Conservation (phyloP, 2,329 filamentous ascomycete species). For the Talaromyces sp. region DNA sequence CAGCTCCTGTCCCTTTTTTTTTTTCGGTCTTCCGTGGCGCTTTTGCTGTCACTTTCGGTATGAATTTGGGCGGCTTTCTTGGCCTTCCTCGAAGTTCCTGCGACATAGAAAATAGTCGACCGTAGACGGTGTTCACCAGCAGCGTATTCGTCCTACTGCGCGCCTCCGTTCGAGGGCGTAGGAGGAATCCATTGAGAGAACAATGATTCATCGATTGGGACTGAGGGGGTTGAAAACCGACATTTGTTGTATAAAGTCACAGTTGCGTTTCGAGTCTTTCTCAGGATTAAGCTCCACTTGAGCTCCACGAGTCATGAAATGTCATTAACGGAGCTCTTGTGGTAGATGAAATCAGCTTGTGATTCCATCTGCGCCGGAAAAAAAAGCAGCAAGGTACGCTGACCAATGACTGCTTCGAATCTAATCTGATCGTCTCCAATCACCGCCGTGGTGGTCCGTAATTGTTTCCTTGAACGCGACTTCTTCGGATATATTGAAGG, state of each 20-base stretch:
- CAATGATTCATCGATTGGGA: constrained; percentile 8
- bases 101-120: neutral
- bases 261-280: too few species aligned
- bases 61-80: neutral
- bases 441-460: neutral
- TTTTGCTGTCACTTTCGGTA: neutral
- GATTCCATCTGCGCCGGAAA: neutral
- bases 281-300: neutral
- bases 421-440: constrained; percentile 11
- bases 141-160: neutral
- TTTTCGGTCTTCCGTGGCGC: neutral
- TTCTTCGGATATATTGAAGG: neutral
- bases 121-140: neutral
- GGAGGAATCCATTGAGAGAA: constrained; percentile 2
- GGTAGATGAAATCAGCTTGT: neutral
- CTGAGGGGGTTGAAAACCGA: neutral
- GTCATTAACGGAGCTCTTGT: neutral
- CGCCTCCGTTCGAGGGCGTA: constrained; percentile 11
- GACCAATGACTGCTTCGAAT: constrained; percentile 3
- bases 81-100: neutral
- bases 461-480: neutral
- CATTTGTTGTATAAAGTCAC: neutral
- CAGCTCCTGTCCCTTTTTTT: neutral
- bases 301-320: neutral
- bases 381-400: neutral